phyloP scores from a whole-genome alignment of 2,329 filamentous ascomycete species.

The Ceratocystis smalleyi region DNA sequence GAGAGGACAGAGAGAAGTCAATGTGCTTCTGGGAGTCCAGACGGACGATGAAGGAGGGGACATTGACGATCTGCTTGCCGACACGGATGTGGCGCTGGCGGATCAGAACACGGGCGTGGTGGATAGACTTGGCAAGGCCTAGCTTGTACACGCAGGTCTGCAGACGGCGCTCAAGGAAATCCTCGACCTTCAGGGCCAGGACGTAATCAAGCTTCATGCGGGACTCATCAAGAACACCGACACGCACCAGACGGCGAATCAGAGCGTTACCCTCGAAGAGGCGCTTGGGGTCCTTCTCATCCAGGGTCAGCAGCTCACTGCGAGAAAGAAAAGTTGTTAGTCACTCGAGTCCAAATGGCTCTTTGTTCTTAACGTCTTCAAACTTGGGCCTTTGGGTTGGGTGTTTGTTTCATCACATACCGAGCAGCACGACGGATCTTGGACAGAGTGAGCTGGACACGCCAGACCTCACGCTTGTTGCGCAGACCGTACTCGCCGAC shows the following conservation, averaged over 20 bases:
- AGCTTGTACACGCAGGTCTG: conserved; percentile 99
- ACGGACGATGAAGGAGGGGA: conserved; percentile 97
- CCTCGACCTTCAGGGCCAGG: conserved; percentile 95
- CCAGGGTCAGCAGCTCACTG: conserved; percentile 98
- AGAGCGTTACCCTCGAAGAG: conserved; percentile 99
- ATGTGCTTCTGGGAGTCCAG: conserved; percentile 99
- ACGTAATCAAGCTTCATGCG: conserved; percentile 99
- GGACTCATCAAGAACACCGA: conserved; percentile 98
- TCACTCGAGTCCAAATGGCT: not conserved
- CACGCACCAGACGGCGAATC: conserved; percentile 98
- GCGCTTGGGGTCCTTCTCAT: conserved; percentile 99
- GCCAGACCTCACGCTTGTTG: conserved; percentile 99
- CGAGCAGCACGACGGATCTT: conserved; percentile 99
- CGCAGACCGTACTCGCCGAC: conserved; percentile 99
- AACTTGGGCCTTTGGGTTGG: not conserved
- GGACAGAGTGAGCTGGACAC: conserved; percentile 97
- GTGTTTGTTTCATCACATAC: conserved; percentile 35
- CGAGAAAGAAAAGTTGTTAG: conserved; percentile 10
- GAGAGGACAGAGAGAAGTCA: conserved; percentile 93
- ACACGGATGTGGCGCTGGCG: conserved; percentile 99
- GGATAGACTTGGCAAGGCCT: conserved; percentile 98
- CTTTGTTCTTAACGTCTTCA: not conserved
- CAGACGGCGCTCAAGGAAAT: conserved; percentile 99
- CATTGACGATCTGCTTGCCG: conserved; percentile 99
- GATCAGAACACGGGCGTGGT: conserved; percentile 99